These are phyloP conservation scores for Ceratobasidium sp. DNA, from an alignment of 1,284 basidiomycete species.

Conservation along the genomic window DNA sequence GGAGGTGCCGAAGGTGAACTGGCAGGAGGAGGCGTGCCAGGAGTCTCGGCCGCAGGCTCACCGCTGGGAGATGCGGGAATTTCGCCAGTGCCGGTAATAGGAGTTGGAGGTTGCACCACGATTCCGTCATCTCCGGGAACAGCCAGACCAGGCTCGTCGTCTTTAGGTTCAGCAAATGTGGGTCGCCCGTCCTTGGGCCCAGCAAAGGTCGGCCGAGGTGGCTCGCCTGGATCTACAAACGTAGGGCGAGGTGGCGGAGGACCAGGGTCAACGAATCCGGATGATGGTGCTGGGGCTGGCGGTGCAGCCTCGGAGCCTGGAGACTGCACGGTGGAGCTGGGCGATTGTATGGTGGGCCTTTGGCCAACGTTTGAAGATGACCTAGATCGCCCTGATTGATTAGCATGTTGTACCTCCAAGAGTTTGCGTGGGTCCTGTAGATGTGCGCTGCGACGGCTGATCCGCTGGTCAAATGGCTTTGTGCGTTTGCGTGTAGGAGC, in stretches of 20 bases:
- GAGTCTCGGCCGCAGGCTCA: constrained; percentile 12
- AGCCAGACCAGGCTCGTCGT: constrained; percentile 5
- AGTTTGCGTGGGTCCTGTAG: constrained; percentile 54
- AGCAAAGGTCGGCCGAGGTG: constrained; percentile 20
- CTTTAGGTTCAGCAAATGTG: constrained; percentile 26
- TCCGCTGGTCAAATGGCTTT: constrained; percentile 84
- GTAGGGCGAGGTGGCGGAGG: constrained; percentile 31
- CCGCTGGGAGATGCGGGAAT: constrained; percentile 1
- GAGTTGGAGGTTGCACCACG: constrained; percentile 32
- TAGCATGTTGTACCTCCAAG: constrained; percentile 51
- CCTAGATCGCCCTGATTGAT: constrained; percentile 27
- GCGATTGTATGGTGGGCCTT: constrained; percentile 47
- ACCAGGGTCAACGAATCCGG: constrained; percentile 58
- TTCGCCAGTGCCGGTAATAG: constrained; percentile 1
- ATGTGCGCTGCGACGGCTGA: constrained; percentile 64
- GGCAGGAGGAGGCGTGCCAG: constrained; percentile 1
- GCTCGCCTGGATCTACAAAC: constrained; percentile 35
- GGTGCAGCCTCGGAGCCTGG: too few species aligned
- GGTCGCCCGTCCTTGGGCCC: constrained; percentile 26
- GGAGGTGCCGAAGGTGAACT: constrained; percentile 40
- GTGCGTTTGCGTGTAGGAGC: constrained; percentile 85
- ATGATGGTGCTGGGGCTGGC: constrained; percentile 9
- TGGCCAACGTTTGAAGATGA: constrained; percentile 28
- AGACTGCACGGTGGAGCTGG: too few species aligned
- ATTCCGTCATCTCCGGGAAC: constrained; percentile 9